Conservation (phyloP, 805 yeast species). For the Candida chilensis region DNA sequence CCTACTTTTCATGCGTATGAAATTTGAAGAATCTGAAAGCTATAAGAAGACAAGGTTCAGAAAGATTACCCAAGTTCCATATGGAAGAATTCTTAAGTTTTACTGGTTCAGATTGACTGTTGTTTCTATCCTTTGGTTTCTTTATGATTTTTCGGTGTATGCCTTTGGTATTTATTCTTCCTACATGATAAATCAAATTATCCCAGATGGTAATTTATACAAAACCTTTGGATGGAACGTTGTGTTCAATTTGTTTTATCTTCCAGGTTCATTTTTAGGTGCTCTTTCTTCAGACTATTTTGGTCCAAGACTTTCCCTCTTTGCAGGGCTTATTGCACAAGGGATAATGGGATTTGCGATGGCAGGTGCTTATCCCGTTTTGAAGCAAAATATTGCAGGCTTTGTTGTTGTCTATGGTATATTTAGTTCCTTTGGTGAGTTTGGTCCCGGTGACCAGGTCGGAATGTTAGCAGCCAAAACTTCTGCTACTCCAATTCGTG, state of each 20-base stretch:
- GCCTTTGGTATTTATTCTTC: conserved; percentile 31
- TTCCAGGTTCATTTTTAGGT: conserved; percentile 77
- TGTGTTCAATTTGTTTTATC: conserved; percentile 33
- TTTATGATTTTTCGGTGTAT: conserved; percentile 32
- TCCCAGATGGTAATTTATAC: conserved; percentile 23
- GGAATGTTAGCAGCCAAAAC: conserved; percentile 34
- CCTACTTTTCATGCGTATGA: conserved; percentile 29
- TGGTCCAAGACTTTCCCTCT: conserved; percentile 83
- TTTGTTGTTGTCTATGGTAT: conserved; percentile 34
- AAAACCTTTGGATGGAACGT: conserved; percentile 35
- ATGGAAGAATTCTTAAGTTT: conserved; percentile 24
- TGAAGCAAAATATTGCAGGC: conserved; percentile 24
- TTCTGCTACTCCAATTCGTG: conserved; percentile 32
- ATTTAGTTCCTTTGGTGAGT: conserved; percentile 31
- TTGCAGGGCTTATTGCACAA: conserved; percentile 48
- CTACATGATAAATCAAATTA: conserved; percentile 18
- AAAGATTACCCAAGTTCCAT: conserved; percentile 28
- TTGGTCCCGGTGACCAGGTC: conserved; percentile 35
- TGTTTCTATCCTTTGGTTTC: conserved; percentile 31
- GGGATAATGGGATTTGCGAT: conserved; percentile 29
- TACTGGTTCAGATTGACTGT: conserved; percentile 34
- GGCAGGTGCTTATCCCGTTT: conserved; percentile 33
- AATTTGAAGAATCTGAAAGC: conserved; percentile 21
- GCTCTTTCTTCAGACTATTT: conserved; percentile 75
- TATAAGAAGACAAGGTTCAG: conserved; percentile 27